Percentiles rank a stretch among this genome's conserved stretches.
Conservation (phyloP, 306 rosid species). For the Alnus rubra region DNA sequence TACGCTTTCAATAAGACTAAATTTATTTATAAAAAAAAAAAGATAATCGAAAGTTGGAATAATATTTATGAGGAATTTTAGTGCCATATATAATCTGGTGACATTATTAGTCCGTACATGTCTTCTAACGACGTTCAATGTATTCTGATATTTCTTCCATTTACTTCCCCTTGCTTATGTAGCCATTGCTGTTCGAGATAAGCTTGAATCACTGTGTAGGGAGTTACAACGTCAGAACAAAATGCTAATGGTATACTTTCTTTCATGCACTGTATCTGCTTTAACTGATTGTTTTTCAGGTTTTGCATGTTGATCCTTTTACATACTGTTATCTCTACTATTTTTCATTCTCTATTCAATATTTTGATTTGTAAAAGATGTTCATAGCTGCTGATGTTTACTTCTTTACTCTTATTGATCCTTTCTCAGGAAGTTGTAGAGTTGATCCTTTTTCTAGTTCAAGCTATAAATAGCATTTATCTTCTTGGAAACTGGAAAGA, state of each 20-base stretch:
- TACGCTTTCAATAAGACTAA: no score
- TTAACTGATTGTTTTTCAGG: slow-evolving; percentile 23
- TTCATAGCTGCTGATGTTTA: background rate
- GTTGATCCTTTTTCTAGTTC: slow-evolving; percentile 4
- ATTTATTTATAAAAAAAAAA: no score
- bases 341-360: background rate
- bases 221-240: slow-evolving; percentile 97
- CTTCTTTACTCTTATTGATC: background rate
- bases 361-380: background rate
- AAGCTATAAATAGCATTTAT: slow-evolving; percentile 15
- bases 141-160: slow-evolving; percentile 14
- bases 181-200: slow-evolving; percentile 87
- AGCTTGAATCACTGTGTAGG: slow-evolving; percentile 94
- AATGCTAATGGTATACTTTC: slow-evolving; percentile 75
- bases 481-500: slow-evolving; percentile 16
- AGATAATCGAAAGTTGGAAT: background rate
- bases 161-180: slow-evolving; percentile 31
- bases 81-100: background rate
- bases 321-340: background rate
- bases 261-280: slow-evolving; percentile 27
- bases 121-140: slow-evolving; percentile 4
- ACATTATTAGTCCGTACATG: background rate
- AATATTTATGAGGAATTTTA: background rate
- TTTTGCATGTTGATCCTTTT: slow-evolving; percentile 12
- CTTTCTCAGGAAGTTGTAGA: slow-evolving; percentile 3